Evolutionary conservation across 2,329 filamentous ascomycete genomes (phyloP).

Genomic region (Fulvia fulva): DNA sequence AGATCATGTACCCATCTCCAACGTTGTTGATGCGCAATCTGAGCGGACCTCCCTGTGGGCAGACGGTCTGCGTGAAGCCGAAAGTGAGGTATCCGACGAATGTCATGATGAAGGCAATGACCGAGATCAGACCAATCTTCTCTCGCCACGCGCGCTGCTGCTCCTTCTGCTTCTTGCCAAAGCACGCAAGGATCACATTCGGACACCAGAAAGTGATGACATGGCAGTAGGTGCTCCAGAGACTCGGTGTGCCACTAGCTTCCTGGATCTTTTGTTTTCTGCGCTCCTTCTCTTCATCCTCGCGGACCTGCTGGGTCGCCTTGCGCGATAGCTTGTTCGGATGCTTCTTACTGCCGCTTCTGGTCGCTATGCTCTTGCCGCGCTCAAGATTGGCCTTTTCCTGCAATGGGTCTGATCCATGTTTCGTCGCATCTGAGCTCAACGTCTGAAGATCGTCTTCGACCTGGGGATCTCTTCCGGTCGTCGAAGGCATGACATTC

Average conservation of each 20-base stretch:
- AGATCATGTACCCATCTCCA: constrained; percentile 82
- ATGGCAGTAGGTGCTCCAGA: constrained; percentile 95
- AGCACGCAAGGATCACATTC: constrained; percentile 76
- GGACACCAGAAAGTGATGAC: constrained; percentile 94
- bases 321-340: constrained; percentile 52
- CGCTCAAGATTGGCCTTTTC: constrained; percentile 21
- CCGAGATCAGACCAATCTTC: constrained; percentile 93
- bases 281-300: constrained; percentile 52
- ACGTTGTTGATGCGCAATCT: constrained; percentile 83
- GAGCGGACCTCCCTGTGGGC: constrained; percentile 60
- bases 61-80: constrained; percentile 88
- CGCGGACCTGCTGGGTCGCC: constrained; percentile 59
- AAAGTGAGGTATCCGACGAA: constrained; percentile 95
- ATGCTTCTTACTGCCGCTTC: constrained; percentile 33
- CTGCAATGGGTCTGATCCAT: constrained; percentile 31
- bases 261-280: constrained; percentile 56
- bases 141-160: constrained; percentile 94
- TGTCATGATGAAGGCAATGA: constrained; percentile 82
- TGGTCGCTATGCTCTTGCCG: constrained; percentile 22
- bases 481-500: constrained; percentile 83
- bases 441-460: constrained; percentile 57
- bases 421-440: constrained; percentile 51
- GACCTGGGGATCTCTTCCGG: constrained; percentile 81
- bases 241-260: constrained; percentile 69
- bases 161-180: constrained; percentile 77